Base-by-base conservation (phyloP, 139 green algal genomes). In the Protoeuglena noctilucae region DNA sequence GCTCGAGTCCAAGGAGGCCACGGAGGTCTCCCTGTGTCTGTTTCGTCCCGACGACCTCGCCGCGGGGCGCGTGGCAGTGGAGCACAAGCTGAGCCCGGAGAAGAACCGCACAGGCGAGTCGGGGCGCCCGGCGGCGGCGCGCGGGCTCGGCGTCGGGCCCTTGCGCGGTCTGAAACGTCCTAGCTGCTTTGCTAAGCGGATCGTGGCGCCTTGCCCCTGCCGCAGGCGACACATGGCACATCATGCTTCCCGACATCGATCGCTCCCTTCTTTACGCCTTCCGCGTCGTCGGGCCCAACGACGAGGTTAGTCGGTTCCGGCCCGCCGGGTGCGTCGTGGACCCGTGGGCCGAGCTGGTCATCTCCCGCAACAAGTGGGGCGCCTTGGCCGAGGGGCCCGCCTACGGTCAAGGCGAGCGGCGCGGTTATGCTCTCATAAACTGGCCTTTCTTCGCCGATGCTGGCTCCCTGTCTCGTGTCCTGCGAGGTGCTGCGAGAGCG, bases 151-250 rank as follows among this genome's bases (percentile, higher is more conserved):
- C 34, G 34, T 43, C 9, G 9, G 9, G 9, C 34, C 34, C 9
- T 19, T 12, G 34, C 7, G 9, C 9, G 9, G 34, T 43, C 7
- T 43, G 9, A 19, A 43, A 7, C 34, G 9, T 43, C 12, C 34
- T 12, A 43, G 9, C 9, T 12, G 34, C 34, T n/a, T n/a, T 43
- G 34, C 34, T 43, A 19, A 12, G 34, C 34, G 7, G 9, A 43
- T 12, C 34, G 7, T 12, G 9, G 9, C 9, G 7, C 34, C 34
- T 43, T 12, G 9, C 34, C 9, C 34, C 34, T 12, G 9, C 34
- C 34, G 78, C 74, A 3, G 81, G 76, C 16, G 66, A 83, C 48
- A 66, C 88, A 3, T 96, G 88, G 80, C 89, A 97, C 68, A 67
- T 93, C 18, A 57, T 64, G 23, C 61, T 97, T 54, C 74, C 77